phyloP scores from a whole-genome alignment of 345 rosid species.

The Pseudoturritis turrita region DNA sequence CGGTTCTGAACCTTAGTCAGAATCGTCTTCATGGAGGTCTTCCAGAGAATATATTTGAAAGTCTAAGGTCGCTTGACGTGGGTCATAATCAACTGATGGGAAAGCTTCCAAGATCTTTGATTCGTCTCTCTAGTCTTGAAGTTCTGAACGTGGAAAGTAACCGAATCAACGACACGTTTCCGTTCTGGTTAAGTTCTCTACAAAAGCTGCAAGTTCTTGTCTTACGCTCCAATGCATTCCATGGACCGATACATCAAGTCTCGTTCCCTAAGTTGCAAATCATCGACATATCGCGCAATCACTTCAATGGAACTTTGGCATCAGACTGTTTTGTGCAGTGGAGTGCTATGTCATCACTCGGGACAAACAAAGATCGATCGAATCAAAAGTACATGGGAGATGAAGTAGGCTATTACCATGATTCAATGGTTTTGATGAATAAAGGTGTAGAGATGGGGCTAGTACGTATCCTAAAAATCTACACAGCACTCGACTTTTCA shows the following conservation, averaged over 20 bases:
- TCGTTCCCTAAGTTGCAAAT: not conserved
- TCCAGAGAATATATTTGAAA: not conserved
- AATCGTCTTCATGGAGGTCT: not conserved
- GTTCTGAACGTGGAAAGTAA: not conserved
- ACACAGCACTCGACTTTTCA: not conserved
- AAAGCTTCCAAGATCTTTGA: conserved; percentile 25
- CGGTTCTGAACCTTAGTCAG: not conserved
- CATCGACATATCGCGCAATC: conserved; percentile 36
- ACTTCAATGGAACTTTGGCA: conserved; percentile 14
- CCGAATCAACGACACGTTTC: conserved; percentile 22
- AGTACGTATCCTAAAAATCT: not conserved
- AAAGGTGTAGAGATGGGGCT: not conserved
- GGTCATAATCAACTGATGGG: conserved; percentile 9
- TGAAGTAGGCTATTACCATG: not conserved
- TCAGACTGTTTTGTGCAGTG: not conserved
- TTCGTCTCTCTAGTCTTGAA: conserved; percentile 21
- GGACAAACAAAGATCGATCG: not conserved
- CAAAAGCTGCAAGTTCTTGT: not conserved
- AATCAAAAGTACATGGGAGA: not conserved
- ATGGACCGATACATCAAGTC: conserved; percentile 26
- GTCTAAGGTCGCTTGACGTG: not conserved
- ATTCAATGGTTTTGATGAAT: not conserved
- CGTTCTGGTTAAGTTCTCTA: conserved; percentile 30
- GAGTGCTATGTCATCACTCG: not conserved
- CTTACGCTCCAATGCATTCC: conserved; percentile 35